A percentile compares a stretch with the other conserved stretches of the same genome.
Conservation (phyloP, 768 basidiomycete genomes). For the Paxillus rubicundulus region DNA sequence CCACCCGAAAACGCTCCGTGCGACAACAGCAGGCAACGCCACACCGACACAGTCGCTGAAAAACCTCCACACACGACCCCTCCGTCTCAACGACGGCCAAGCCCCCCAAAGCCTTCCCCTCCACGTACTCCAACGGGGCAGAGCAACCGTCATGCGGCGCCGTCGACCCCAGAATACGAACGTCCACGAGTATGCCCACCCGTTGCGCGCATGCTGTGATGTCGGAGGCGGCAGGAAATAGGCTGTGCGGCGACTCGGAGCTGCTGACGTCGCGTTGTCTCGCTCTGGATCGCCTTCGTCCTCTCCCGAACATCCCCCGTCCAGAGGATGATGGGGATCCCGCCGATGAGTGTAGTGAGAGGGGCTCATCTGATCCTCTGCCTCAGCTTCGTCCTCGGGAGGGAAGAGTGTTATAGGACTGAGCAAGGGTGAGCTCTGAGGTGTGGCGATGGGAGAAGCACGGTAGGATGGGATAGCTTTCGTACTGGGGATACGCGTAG, state of each 20-base stretch:
- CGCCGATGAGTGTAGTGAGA: slow-evolving; percentile 45
- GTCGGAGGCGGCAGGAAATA: slow-evolving; percentile 27
- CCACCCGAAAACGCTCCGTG: slow-evolving; percentile 29
- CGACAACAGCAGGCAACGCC: slow-evolving; percentile 25
- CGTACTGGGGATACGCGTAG: slow-evolving; percentile 41
- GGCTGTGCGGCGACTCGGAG: slow-evolving; percentile 1
- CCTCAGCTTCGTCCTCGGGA: slow-evolving; percentile 46
- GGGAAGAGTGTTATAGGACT: slow-evolving; percentile 35
- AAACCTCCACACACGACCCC: slow-evolving; percentile 36
- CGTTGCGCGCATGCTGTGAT: slow-evolving; percentile 20
- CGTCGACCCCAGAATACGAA: slow-evolving; percentile 56
- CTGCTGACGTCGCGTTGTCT: background rate
- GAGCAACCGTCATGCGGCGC: slow-evolving; percentile 48
- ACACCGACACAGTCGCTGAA: slow-evolving; percentile 38
- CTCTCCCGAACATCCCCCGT: slow-evolving; percentile 31
- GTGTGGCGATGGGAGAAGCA: slow-evolving; percentile 36
- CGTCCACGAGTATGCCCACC: slow-evolving; percentile 43
- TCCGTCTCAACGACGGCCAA: slow-evolving; percentile 13
- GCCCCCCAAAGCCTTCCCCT: slow-evolving; percentile 11
- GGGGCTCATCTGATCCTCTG: slow-evolving; percentile 46
- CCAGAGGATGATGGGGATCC: slow-evolving; percentile 36
- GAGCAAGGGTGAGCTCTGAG: slow-evolving; percentile 39
- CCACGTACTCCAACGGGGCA: slow-evolving; percentile 36
- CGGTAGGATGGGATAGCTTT: slow-evolving; percentile 38
- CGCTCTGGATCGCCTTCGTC: slow-evolving; percentile 7